Evolutionary conservation across 805 yeast genomes (phyloP), one percentile per base, ranked within the genome.

Genomic region (Scheffersomyces ergatensis): DNA sequence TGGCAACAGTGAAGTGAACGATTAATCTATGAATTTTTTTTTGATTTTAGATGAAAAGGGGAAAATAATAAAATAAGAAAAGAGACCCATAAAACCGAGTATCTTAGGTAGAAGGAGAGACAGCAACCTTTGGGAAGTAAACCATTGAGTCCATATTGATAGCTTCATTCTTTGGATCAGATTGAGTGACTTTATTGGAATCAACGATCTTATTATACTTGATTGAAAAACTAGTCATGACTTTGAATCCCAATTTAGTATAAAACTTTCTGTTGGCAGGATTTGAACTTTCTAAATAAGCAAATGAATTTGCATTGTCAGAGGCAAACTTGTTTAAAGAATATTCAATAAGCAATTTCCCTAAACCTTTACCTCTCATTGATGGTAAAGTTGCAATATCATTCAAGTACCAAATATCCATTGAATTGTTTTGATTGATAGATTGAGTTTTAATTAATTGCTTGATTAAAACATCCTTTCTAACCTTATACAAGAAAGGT

Each of bases 291-390:
- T 80, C 85, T 45, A 80, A 67, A 55, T 80, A 80, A 42, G 60
- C 55, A 57, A 61, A 65, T 14, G 55, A 40, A 20, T 44, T 47
- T 14, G 53, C 51, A 7, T 44, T 44, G 36, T 55, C 54, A 36
- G 61, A 66, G 44, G 75, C 63, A 53, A 62, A 76, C 44, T 73
- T 65, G 32, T 74, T 72, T 40, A 77, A 64, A 38, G 75, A 77
- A 54, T 66, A 69, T 45, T 77, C 74, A 37, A 79, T 61, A 44
- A 80, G 62, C 44, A 68, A 60, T 53, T 77, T 67, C 26, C 82
- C 81, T 48, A 77, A 66, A 17, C 83, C 83, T 51, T 75, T 76
- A 39, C 85, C 84, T 53, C 80, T 65, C 62, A 80, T 80, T 31
- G 69, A 56, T 6, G 82, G 81, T 33, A 76, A 62, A 18, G 80